Conservation (phyloP, 108 stramenopile species). For the Cyclotella sp. region DNA sequence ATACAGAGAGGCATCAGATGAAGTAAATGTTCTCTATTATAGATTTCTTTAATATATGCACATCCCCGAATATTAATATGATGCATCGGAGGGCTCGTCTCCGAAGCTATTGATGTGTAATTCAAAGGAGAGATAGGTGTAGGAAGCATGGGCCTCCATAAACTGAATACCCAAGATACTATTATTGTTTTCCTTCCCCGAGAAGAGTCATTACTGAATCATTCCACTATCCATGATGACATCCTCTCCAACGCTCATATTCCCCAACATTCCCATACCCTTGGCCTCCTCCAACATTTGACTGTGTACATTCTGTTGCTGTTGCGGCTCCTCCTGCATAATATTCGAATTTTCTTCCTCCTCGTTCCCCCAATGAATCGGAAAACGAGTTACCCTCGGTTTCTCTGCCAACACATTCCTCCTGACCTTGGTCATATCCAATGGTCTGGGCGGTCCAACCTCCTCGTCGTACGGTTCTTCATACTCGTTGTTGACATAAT, state of each 20-base stretch:
- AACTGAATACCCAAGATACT: too few relatives aligned
- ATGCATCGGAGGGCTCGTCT: not conserved
- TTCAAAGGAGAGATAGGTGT: not conserved
- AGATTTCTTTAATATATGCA: not conserved
- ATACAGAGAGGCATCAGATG: too few relatives aligned
- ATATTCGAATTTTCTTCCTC: constrained; percentile 37
- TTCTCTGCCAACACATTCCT: constrained; percentile 94
- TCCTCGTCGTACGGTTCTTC: constrained; percentile 62
- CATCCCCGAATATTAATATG: constrained; percentile 10
- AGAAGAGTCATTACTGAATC: not conserved
- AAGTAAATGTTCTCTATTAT: not conserved
- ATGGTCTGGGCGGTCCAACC: constrained; percentile 54
- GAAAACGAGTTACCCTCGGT: constrained; percentile 96
- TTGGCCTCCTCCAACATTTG: constrained; percentile 29
- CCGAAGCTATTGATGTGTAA: not conserved
- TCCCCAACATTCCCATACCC: not conserved
- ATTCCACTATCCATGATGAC: constrained; percentile 22
- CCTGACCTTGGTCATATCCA: constrained; percentile 75
- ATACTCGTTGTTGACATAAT: constrained; percentile 99
- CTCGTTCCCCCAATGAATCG: constrained; percentile 88
- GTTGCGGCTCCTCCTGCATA: constrained; percentile 18
- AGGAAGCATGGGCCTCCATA: too few relatives aligned
- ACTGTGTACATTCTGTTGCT: constrained; percentile 8
- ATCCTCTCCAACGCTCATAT: constrained; percentile 12
- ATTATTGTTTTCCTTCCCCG: too few relatives aligned